These are phyloP conservation scores for Verbascum thapsus DNA, from an alignment of 257 asterid species.

Conservation along the genomic window DNA sequence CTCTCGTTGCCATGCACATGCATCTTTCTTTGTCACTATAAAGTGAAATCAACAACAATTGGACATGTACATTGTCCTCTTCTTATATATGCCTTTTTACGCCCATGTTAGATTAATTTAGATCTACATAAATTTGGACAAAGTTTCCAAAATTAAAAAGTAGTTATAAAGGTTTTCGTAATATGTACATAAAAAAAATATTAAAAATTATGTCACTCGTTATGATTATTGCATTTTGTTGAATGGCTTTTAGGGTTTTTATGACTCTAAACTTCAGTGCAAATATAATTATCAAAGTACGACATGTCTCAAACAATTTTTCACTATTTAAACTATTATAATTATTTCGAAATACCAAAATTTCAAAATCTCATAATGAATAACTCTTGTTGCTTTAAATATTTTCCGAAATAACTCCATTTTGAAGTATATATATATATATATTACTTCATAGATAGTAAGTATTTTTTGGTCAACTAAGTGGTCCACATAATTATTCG, in stretches of 20 bases:
- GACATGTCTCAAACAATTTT: too few relatives aligned
- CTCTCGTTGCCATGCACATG: constrained; percentile 33
- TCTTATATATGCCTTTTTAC: background rate
- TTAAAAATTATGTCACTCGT: too few relatives aligned
- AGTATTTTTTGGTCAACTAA: background rate
- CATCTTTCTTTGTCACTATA: constrained; percentile 10
- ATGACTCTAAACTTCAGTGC: too few relatives aligned
- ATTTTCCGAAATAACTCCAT: background rate
- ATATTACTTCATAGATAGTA: background rate
- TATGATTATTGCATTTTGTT: too few relatives aligned
- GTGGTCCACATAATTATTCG: background rate
- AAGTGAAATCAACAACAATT: constrained; percentile 10
- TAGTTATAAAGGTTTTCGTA: too few relatives aligned
- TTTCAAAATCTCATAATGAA: background rate
- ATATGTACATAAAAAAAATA: too few relatives aligned
- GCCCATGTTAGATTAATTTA: background rate
- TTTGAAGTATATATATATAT: too few relatives aligned
- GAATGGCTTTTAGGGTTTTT: too few relatives aligned
- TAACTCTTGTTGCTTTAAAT: background rate
- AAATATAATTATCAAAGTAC: too few relatives aligned
- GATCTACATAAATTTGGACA: background rate
- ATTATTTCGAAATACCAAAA: background rate
- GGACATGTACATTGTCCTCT: constrained; percentile 18
- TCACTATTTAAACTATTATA: too few relatives aligned
- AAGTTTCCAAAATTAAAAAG: background rate